Conservation (phyloP, 1,284 basidiomycete genomes). For the Kwoniella shivajii region DNA sequence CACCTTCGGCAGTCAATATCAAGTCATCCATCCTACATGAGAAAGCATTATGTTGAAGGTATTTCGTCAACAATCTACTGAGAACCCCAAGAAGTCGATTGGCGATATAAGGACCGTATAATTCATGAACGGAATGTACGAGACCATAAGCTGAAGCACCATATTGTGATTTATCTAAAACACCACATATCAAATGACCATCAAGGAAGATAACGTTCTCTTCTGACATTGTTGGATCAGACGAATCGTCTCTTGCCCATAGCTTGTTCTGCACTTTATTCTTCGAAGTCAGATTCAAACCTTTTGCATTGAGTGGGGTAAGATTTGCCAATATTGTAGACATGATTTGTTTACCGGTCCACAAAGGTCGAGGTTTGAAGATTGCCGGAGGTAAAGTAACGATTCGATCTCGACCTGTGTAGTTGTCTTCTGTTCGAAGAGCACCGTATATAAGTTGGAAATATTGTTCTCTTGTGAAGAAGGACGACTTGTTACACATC, state of each 20-base stretch:
- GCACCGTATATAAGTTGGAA: slow-evolving; percentile 96
- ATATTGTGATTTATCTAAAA: slow-evolving; percentile 97
- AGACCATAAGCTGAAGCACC: slow-evolving; percentile 95
- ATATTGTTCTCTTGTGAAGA: slow-evolving; percentile 95
- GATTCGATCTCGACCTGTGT: slow-evolving; percentile 68
- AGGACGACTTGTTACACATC: slow-evolving; percentile 97
- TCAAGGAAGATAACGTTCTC: slow-evolving; percentile 88
- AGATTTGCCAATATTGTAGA: slow-evolving; percentile 91
- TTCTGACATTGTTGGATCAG: slow-evolving; percentile 62
- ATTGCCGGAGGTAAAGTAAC: slow-evolving; percentile 87
- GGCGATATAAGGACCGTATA: slow-evolving; percentile 90
- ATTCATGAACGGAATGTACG: slow-evolving; percentile 96
- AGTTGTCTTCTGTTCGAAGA: slow-evolving; percentile 82
- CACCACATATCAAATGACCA: slow-evolving; percentile 87
- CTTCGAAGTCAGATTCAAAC: slow-evolving; percentile 82
- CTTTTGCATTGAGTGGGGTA: slow-evolving; percentile 76
- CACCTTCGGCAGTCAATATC: slow-evolving; percentile 80
- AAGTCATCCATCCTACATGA: slow-evolving; percentile 99
- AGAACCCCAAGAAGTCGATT: slow-evolving; percentile 91
- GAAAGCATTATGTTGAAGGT: slow-evolving; percentile 94
- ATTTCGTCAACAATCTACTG: slow-evolving; percentile 94
- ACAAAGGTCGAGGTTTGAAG: slow-evolving; percentile 84
- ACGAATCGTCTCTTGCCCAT: slow-evolving; percentile 63
- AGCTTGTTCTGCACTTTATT: slow-evolving; percentile 82
- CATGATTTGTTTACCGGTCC: slow-evolving; percentile 98